Evolutionary conservation across 2,329 filamentous ascomycete species (phyloP).

Genomic region (Penicillium digitatum): DNA sequence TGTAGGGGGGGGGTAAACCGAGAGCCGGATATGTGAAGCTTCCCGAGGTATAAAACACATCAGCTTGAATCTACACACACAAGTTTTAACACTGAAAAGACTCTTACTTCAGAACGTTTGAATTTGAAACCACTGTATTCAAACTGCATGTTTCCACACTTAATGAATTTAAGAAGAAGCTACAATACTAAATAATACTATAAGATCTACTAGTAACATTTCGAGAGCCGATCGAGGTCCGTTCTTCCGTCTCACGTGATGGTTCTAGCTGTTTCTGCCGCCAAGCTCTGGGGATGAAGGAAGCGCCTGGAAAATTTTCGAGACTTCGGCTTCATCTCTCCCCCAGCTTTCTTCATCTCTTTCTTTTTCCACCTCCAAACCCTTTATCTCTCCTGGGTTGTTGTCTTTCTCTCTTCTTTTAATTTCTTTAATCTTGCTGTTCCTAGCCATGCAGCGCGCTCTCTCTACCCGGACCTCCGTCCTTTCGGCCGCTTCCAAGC

Average conservation of each 20-base stretch:
- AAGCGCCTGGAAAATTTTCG: slow-evolving; percentile 36
- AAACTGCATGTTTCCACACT: not conserved
- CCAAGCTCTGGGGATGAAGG: slow-evolving; percentile 41
- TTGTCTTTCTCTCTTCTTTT: slow-evolving; percentile 22
- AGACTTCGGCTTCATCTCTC: slow-evolving; percentile 39
- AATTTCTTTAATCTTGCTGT: slow-evolving; percentile 24
- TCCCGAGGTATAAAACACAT: not conserved
- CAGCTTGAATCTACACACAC: not conserved
- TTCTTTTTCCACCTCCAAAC: slow-evolving; percentile 28
- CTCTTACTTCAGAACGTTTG: not conserved
- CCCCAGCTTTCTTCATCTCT: slow-evolving; percentile 29
- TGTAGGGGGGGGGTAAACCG: not conserved
- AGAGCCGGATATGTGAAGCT: not conserved
- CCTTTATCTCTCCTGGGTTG: slow-evolving; percentile 35
- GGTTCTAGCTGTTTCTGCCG: slow-evolving; percentile 42
- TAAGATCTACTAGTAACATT: not conserved
- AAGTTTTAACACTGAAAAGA: not conserved
- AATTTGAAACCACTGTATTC: too few relatives aligned
- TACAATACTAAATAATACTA: not conserved
- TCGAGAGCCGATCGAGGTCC: not conserved
- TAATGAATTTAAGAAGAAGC: not conserved
- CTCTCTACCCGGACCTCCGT: slow-evolving; percentile 79
- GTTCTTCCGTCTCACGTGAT: slow-evolving; percentile 34
- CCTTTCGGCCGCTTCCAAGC: slow-evolving; percentile 60
- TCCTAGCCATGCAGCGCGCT: slow-evolving; percentile 78